A percentile compares a stretch with the other conserved stretches of the same genome.
Conservation (phyloP, 495 filamentous ascomycete species). For the Sabuloglossum arenarium region DNA sequence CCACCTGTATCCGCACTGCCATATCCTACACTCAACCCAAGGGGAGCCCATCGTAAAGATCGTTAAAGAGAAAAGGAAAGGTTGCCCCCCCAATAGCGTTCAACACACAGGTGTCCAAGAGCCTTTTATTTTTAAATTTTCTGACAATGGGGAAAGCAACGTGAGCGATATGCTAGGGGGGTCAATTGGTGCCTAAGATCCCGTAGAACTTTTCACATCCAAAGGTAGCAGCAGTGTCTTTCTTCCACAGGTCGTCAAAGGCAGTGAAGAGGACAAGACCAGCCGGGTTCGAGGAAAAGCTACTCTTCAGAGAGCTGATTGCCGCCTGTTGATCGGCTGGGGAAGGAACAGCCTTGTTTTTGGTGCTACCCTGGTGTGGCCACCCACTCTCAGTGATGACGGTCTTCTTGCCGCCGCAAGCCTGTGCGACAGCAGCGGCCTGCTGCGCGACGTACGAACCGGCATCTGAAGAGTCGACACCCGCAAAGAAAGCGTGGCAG, state of each 20-base stretch:
- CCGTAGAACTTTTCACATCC: constrained; percentile 59
- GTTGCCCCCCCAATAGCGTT: too few species aligned
- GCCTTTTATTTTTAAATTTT: too few species aligned
- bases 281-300: constrained; percentile 23
- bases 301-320: constrained; percentile 34
- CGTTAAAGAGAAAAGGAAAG: too few species aligned
- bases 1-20: too few species aligned
- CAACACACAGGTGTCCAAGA: too few species aligned
- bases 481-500: constrained; percentile 68
- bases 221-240: constrained; percentile 38
- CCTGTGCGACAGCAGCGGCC: constrained; percentile 28
- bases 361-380: constrained; percentile 44
- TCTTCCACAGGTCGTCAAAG: constrained; percentile 64
- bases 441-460: constrained; percentile 40
- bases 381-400: constrained; percentile 69
- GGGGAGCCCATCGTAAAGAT: too few species aligned
- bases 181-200: constrained; percentile 15
- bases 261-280: constrained; percentile 50
- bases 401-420: constrained; percentile 32
- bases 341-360: constrained; percentile 42
- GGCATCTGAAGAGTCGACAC: constrained; percentile 29
- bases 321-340: constrained; percentile 39
- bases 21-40: neutral
- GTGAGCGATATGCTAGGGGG: neutral
- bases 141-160: neutral